phyloP scores from a whole-genome alignment of 2,329 filamentous ascomycete species.

The Beauveria sp. region DNA sequence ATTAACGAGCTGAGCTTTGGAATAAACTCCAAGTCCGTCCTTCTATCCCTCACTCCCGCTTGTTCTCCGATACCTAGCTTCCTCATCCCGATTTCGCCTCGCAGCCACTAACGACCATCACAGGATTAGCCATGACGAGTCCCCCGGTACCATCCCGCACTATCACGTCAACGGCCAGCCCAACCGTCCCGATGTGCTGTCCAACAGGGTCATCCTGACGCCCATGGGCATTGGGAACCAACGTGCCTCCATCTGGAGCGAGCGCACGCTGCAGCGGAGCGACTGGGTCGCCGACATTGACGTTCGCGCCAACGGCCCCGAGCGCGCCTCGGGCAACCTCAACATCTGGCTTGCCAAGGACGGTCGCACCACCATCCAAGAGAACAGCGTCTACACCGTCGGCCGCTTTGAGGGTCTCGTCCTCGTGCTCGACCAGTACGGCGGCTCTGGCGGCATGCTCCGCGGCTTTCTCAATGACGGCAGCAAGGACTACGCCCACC shows the following conservation, averaged over 20 bases:
- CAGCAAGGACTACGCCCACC: constrained; percentile 65
- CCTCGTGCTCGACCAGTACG: constrained; percentile 77
- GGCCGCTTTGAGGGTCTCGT: constrained; percentile 85
- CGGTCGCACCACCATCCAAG: constrained; percentile 56
- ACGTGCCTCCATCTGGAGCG: constrained; percentile 75
- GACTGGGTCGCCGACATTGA: constrained; percentile 79
- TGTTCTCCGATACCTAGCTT: background rate
- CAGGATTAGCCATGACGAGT: constrained; percentile 58
- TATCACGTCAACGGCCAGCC: constrained; percentile 50
- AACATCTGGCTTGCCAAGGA: constrained; percentile 86
- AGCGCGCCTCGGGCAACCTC: constrained; percentile 79
- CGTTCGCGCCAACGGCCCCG: constrained; percentile 80
- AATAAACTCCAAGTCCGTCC: constrained; percentile 51
- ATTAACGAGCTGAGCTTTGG: constrained; percentile 75
- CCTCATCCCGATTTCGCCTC: background rate
- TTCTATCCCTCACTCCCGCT: constrained; percentile 1
- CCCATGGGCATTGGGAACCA: constrained; percentile 81
- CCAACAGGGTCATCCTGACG: constrained; percentile 87
- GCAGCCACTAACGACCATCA: constrained; percentile 5
- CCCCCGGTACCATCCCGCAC: constrained; percentile 41
- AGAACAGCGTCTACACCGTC: constrained; percentile 76
- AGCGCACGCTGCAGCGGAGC: constrained; percentile 51
- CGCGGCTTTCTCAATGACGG: constrained; percentile 94
- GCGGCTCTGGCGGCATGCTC: constrained; percentile 69
- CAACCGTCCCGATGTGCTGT: constrained; percentile 57